Conservation (phyloP, 1,284 basidiomycete genomes). For the Moesziomyces parantarcticus region DNA sequence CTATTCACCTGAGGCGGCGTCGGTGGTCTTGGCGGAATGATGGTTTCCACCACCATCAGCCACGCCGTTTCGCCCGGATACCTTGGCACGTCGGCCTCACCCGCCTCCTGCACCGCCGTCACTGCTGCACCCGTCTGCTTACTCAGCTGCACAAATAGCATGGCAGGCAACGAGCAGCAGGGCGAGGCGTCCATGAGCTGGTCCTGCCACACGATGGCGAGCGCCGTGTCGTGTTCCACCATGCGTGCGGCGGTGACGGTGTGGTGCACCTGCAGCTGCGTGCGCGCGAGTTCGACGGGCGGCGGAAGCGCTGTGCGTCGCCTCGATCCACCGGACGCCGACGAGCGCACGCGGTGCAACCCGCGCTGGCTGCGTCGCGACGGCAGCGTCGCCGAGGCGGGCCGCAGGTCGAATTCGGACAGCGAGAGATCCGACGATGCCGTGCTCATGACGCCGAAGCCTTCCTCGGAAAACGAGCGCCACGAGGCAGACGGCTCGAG, state of each 20-base stretch:
- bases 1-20: conserved; percentile 9
- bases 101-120: background rate
- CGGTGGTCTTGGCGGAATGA: conserved; percentile 42
- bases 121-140: too few species aligned
- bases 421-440: conserved; percentile 25
- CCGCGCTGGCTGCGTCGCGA: conserved; percentile 12
- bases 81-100: background rate
- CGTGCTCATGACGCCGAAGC: conserved; percentile 27
- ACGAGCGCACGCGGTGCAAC: conserved; percentile 16
- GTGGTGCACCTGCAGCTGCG: background rate
- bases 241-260: conserved; percentile 9
- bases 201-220: conserved; percentile 44
- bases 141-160: conserved; percentile 32
- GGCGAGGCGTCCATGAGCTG: conserved; percentile 28
- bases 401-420: conserved; percentile 15
- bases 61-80: conserved; percentile 8
- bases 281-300: background rate
- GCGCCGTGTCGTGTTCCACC: conserved; percentile 4
- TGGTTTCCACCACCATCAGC: conserved; percentile 36
- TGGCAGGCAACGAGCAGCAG: conserved; percentile 18
- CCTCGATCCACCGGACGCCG: background rate
- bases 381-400: background rate
- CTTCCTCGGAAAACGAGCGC: conserved; percentile 39
- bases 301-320: conserved; percentile 1
- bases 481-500: conserved; percentile 31